These are phyloP conservation scores for Pseudogymnoascus sp. DNA, from an alignment of 2,329 filamentous ascomycete species.

Conservation along the genomic window DNA sequence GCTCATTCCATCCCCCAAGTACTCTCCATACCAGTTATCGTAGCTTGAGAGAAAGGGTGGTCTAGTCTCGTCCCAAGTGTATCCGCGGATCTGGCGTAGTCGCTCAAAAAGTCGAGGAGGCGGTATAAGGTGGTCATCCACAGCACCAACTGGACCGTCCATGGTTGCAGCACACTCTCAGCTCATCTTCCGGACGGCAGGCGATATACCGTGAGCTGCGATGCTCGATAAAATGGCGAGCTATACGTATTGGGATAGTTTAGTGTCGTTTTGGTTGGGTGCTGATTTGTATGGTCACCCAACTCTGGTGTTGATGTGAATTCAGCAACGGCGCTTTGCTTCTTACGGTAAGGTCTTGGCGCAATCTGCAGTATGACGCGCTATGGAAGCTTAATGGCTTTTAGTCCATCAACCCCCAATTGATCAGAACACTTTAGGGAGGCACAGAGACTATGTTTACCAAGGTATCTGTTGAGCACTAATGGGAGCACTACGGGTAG, in stretches of 20 bases:
- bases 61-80: constrained; percentile 63
- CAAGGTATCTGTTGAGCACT: not conserved
- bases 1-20: not conserved
- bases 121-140: constrained; percentile 41
- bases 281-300: constrained; percentile 6
- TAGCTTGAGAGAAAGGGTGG: constrained; percentile 61
- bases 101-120: constrained; percentile 64
- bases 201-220: not conserved
- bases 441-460: not conserved
- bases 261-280: constrained; percentile 3
- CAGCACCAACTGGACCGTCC: constrained; percentile 20
- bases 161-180: constrained; percentile 15
- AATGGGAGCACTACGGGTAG: not conserved
- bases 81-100: constrained; percentile 63
- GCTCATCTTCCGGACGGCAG: constrained; percentile 8
- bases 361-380: constrained; percentile 5
- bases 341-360: constrained; percentile 4
- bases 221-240: constrained; percentile 1
- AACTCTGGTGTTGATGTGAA: constrained; percentile 2
- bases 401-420: not conserved
- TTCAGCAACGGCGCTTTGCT: constrained; percentile 6
- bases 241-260: constrained; percentile 3
- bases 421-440: not conserved
- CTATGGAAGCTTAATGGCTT: constrained; percentile 5
- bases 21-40: constrained; percentile 64